phyloP scores from a whole-genome alignment of 108 stramenopile species.

The Fragilariopsis cylindrus region DNA sequence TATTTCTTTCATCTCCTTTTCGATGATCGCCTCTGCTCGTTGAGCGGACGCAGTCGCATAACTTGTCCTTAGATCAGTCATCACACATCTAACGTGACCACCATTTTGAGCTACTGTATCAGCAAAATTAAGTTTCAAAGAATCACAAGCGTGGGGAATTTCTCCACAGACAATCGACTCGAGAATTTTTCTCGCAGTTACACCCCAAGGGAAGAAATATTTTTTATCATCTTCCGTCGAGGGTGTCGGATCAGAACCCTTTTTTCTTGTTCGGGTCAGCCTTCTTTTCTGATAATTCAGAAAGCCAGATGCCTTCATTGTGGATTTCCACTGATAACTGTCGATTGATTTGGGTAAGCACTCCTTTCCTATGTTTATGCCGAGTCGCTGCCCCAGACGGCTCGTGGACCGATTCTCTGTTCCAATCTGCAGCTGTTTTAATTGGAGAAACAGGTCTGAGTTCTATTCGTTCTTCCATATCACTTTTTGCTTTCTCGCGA shows the following conservation, averaged over 20 bases:
- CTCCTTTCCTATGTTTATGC: constrained; percentile 68
- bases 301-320: constrained; percentile 80
- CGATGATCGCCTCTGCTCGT: constrained; percentile 41
- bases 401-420: constrained; percentile 19
- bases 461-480: constrained; percentile 28
- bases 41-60: constrained; percentile 58
- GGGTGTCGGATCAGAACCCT: constrained; percentile 9
- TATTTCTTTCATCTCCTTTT: constrained; percentile 34
- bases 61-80: constrained; percentile 68
- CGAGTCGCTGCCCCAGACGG: constrained; percentile 51
- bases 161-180: constrained; percentile 68
- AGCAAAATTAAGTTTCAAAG: constrained; percentile 39
- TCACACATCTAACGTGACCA: constrained; percentile 66
- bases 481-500: constrained; percentile 6
- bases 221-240: constrained; percentile 15
- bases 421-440: constrained; percentile 28
- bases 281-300: constrained; percentile 23
- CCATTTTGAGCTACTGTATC: constrained; percentile 40
- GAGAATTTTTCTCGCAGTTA: constrained; percentile 45
- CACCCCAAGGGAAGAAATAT: constrained; percentile 71
- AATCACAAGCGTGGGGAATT: constrained; percentile 45
- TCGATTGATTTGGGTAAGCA: constrained; percentile 49
- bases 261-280: constrained; percentile 25
- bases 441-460: constrained; percentile 45
- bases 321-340: constrained; percentile 76